Evolutionary conservation across 1,284 basidiomycete genomes (phyloP).

Genomic region (Marasmius oreades): DNA sequence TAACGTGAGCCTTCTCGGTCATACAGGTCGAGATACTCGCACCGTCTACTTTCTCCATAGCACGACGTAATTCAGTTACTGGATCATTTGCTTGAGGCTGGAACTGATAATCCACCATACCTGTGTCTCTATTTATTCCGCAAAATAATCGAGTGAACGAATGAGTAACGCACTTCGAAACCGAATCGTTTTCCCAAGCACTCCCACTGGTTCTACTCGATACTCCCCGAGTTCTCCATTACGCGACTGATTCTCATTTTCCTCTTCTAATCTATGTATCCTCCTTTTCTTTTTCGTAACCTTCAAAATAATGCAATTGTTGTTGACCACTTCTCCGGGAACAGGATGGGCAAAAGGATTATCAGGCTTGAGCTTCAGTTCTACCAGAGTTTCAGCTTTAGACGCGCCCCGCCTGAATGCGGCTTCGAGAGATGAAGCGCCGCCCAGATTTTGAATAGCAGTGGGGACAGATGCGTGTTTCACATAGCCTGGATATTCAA

Average conservation of each 20-base stretch:
- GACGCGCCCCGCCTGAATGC: constrained; percentile 66
- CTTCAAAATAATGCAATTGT: constrained; percentile 80
- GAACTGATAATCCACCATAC: constrained; percentile 91
- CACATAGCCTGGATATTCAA: constrained; percentile 91
- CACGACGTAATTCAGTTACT: constrained; percentile 60
- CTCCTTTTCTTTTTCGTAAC: constrained; percentile 69
- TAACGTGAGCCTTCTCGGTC: neutral
- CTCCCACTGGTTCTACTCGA: constrained; percentile 72
- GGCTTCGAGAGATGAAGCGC: constrained; percentile 63
- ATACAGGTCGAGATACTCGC: constrained; percentile 15
- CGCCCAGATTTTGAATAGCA: constrained; percentile 67
- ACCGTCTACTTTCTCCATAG: constrained; percentile 84
- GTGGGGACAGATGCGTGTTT: constrained; percentile 54
- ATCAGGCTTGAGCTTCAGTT: constrained; percentile 69
- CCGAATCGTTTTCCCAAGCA: constrained; percentile 77
- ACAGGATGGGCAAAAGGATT: constrained; percentile 81
- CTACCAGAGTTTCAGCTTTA: constrained; percentile 61
- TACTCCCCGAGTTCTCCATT: constrained; percentile 72
- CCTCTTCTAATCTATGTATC: constrained; percentile 14
- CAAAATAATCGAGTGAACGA: constrained; percentile 1
- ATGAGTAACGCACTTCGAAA: constrained; percentile 72
- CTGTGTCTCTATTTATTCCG: constrained; percentile 35
- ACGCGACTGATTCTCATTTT: constrained; percentile 6
- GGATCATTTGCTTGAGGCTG: constrained; percentile 71
- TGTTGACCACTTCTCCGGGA: constrained; percentile 70